These are phyloP conservation scores for Lepraria neglecta DNA, from an alignment of 495 filamentous ascomycete genomes.

Conservation along the genomic window DNA sequence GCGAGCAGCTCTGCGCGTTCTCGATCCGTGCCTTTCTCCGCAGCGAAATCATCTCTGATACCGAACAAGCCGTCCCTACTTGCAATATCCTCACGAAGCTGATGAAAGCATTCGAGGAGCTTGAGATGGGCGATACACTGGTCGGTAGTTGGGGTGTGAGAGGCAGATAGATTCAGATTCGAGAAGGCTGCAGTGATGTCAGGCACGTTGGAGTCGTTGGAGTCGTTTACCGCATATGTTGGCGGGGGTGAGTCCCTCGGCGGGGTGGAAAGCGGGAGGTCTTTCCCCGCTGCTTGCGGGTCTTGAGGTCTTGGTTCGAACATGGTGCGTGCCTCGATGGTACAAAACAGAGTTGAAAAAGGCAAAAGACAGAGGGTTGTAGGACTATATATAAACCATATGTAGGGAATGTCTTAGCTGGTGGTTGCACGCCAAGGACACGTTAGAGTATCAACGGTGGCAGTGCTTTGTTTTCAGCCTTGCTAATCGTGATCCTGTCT, in stretches of 20 bases:
- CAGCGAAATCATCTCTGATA: conserved; percentile 44
- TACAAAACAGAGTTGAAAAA: too few relatives aligned
- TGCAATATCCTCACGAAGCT: conserved; percentile 58
- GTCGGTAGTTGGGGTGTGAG: conserved; percentile 29
- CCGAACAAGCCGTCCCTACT: conserved; percentile 60
- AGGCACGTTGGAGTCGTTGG: not conserved
- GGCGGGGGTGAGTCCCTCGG: not conserved
- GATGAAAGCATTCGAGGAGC: conserved; percentile 62
- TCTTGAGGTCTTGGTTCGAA: too few relatives aligned
- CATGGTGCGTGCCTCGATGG: too few relatives aligned
- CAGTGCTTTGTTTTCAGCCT: too few relatives aligned
- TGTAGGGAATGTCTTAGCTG: too few relatives aligned
- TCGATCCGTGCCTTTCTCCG: conserved; percentile 18
- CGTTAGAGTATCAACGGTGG: too few relatives aligned
- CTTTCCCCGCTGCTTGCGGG: too few relatives aligned
- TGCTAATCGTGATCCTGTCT: too few relatives aligned
- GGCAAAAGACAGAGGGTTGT: too few relatives aligned
- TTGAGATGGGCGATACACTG: conserved; percentile 71
- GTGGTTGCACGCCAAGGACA: too few relatives aligned
- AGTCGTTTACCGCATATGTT: not conserved
- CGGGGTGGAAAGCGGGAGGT: too few relatives aligned
- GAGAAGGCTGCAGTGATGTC: conserved; percentile 26
- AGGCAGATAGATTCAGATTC: conserved; percentile 20
- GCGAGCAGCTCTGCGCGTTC: conserved; percentile 27
- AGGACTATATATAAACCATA: too few relatives aligned